A percentile compares a stretch with the other conserved stretches of the same genome.
phyloP scores from a whole-genome alignment of 1,284 basidiomycete species.

The Hypsizygus ulmarius region DNA sequence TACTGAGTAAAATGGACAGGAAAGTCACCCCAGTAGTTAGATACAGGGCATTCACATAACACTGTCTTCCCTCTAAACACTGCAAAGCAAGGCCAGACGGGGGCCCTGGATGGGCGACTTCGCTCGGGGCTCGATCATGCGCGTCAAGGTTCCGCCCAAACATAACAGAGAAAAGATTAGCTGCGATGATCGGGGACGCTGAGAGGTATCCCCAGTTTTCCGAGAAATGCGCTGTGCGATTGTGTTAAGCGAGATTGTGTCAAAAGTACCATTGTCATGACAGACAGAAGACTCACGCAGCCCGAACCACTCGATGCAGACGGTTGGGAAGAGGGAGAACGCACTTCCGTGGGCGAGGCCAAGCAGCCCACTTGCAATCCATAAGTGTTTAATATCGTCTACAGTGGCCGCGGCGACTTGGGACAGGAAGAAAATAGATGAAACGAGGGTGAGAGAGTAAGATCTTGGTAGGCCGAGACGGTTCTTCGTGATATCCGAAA shows the following conservation, averaged over 20 bases:
- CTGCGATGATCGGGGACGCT: conserved; percentile 75
- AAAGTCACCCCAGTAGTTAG: conserved; percentile 48
- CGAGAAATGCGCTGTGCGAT: conserved; percentile 57
- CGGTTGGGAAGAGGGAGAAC: conserved; percentile 76
- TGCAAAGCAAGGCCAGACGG: conserved; percentile 18
- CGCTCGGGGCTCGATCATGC: conserved; percentile 40
- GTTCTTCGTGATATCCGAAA: conserved; percentile 71
- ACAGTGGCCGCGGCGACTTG: conserved; percentile 61
- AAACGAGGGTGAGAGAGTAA: conserved; percentile 69
- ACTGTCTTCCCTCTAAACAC: conserved; percentile 49
- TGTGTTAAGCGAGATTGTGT: not conserved
- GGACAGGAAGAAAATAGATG: conserved; percentile 65
- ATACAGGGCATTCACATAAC: conserved; percentile 52
- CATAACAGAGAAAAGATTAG: conserved; percentile 81
- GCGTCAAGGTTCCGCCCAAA: conserved; percentile 81
- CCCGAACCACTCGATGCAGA: conserved; percentile 87
- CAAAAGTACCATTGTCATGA: not conserved
- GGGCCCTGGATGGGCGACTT: not conserved
- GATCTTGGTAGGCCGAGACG: conserved; percentile 61
- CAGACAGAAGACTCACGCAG: conserved; percentile 46
- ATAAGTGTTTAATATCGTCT: conserved; percentile 61
- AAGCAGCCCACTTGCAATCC: conserved; percentile 72
- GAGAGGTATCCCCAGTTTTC: conserved; percentile 87
- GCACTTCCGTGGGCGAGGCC: conserved; percentile 77
- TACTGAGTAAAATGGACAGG: conserved; percentile 43